These are phyloP conservation scores for Salix dunnii DNA, from an alignment of 345 rosid genomes.

Conservation along the genomic window DNA sequence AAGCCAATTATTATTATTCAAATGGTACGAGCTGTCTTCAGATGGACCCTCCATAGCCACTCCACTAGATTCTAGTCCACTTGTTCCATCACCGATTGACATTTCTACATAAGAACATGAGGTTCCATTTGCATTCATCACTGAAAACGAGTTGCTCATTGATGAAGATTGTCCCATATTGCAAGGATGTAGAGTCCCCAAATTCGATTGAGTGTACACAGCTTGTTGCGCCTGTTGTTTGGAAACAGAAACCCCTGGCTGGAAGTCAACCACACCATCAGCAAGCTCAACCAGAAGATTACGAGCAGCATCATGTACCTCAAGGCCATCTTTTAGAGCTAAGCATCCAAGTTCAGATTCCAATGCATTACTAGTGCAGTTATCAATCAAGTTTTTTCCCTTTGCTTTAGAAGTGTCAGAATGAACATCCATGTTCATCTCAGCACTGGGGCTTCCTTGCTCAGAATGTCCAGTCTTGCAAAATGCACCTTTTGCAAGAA, in stretches of 20 bases:
- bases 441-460: constrained; percentile 50
- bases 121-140: constrained; percentile 39
- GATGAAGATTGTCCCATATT: constrained; percentile 40
- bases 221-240: constrained; percentile 44
- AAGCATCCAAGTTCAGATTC: constrained; percentile 57
- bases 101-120: constrained; percentile 48
- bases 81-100: constrained; percentile 35
- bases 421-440: constrained; percentile 38
- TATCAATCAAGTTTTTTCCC: constrained; percentile 47
- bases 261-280: constrained; percentile 50
- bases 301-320: constrained; percentile 35
- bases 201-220: constrained; percentile 36
- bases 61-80: constrained; percentile 42
- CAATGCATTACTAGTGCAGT: constrained; percentile 41
- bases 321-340: constrained; percentile 44
- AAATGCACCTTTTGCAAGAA: constrained; percentile 65
- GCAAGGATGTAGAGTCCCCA: constrained; percentile 35
- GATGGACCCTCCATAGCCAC: constrained; percentile 82
- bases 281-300: constrained; percentile 49
- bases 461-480: constrained; percentile 53
- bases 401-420: constrained; percentile 49
- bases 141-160: constrained; percentile 35
- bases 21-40: constrained; percentile 56
- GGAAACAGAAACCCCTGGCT: constrained; percentile 47
- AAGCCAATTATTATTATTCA: constrained; percentile 65